A percentile compares a stretch with the other conserved stretches of the same genome.
Conservation (phyloP, 768 basidiomycete genomes). For the Guyanaporus albipodus region DNA sequence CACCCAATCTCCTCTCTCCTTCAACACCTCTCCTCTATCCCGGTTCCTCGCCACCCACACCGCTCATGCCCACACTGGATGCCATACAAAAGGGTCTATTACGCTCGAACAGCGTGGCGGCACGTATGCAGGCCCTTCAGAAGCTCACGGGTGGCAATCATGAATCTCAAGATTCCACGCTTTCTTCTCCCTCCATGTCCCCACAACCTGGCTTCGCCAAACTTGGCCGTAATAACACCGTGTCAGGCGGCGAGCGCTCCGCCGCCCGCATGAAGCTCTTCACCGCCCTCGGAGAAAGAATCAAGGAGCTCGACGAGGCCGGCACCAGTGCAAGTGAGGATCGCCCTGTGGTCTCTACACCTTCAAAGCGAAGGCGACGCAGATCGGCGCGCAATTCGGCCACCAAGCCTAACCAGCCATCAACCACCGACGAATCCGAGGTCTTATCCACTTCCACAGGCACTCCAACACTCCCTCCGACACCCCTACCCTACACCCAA, state of each 20-base stretch:
- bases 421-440: conserved; percentile 46
- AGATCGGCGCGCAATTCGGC: conserved; percentile 44
- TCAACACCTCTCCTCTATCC: conserved; percentile 58
- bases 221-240: conserved; percentile 72
- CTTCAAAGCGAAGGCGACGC: conserved; percentile 53
- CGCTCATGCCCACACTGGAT: conserved; percentile 70
- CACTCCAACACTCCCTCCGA: conserved; percentile 55
- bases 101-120: conserved; percentile 88
- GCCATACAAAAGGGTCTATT: conserved; percentile 75
- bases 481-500: conserved; percentile 44
- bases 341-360: conserved; percentile 35
- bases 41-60: conserved; percentile 58
- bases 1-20: conserved; percentile 49
- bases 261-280: conserved; percentile 69
- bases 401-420: conserved; percentile 36
- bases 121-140: conserved; percentile 73
- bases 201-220: conserved; percentile 44
- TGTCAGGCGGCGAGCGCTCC: conserved; percentile 74
- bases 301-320: conserved; percentile 61
- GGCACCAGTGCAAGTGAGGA: conserved; percentile 61
- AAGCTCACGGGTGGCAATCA: conserved; percentile 73
- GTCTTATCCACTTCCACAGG: conserved; percentile 43
- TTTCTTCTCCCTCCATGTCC: conserved; percentile 49
- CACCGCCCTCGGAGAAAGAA: conserved; percentile 53
- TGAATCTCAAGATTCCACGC: conserved; percentile 54